phyloP scores from a whole-genome alignment of 2,329 filamentous ascomycete species.

The Microdochium paspali region DNA sequence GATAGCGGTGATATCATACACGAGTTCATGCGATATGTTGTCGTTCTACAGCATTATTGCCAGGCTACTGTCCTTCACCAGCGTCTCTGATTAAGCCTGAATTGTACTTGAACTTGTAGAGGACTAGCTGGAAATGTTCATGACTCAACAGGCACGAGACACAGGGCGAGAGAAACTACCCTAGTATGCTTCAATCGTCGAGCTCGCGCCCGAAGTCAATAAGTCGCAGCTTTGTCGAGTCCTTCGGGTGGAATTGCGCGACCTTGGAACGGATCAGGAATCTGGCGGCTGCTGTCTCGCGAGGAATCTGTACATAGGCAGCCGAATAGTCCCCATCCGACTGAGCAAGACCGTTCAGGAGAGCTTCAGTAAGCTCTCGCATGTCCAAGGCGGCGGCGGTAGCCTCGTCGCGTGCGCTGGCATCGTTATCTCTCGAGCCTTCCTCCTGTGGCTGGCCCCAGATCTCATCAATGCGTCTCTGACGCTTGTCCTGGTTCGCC shows the following conservation, averaged over 20 bases:
- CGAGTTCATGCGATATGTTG: too few species aligned
- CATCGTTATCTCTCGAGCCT: slow-evolving; percentile 12
- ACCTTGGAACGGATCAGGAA: slow-evolving; percentile 58
- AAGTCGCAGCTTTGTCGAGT: slow-evolving; percentile 48
- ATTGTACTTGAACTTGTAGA: too few species aligned
- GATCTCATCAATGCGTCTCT: slow-evolving; percentile 55
- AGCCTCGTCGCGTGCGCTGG: slow-evolving; percentile 32
- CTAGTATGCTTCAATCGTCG: slow-evolving; percentile 37
- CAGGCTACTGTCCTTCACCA: too few species aligned
- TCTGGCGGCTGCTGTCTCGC: slow-evolving; percentile 52
- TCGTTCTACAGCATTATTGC: too few species aligned
- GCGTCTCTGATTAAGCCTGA: too few species aligned
- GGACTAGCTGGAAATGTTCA: too few species aligned
- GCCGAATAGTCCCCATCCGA: slow-evolving; percentile 44
- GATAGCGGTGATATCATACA: too few species aligned
- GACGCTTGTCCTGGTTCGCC: slow-evolving; percentile 38
- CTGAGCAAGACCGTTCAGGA: slow-evolving; percentile 49
- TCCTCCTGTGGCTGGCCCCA: slow-evolving; percentile 33
- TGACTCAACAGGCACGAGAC: too few species aligned
- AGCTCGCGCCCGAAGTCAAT: slow-evolving; percentile 57
- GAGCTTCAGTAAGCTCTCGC: slow-evolving; percentile 47
- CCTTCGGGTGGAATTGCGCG: slow-evolving; percentile 55
- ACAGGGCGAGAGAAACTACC: too few species aligned
- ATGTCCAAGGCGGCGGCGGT: slow-evolving; percentile 46
- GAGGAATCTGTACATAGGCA: slow-evolving; percentile 47